phyloP scores from a whole-genome alignment of 2,329 filamentous ascomycete genomes.

The Falciphora oryzae region DNA sequence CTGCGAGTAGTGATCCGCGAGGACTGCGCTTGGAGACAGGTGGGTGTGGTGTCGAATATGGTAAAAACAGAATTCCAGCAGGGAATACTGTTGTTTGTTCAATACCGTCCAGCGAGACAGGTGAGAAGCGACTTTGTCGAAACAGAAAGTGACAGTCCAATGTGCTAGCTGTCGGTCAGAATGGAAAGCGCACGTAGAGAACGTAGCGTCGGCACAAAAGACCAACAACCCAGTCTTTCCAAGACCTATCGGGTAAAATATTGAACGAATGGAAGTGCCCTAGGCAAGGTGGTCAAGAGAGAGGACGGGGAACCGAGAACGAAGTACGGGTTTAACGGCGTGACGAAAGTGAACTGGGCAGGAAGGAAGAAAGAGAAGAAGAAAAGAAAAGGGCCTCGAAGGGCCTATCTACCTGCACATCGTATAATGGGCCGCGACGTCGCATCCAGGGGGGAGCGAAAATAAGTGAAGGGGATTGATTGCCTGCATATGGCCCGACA shows the following conservation, averaged over 20 bases:
- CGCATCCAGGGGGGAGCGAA: not conserved
- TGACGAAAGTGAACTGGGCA: not conserved
- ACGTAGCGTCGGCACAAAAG: not conserved
- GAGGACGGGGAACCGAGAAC: not conserved
- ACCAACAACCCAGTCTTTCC: not conserved
- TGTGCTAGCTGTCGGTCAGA: not conserved
- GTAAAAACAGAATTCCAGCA: not conserved
- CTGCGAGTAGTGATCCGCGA: not conserved
- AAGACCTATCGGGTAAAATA: not conserved
- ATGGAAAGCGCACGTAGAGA: not conserved
- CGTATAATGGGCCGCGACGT: not conserved
- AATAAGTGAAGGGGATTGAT: not conserved
- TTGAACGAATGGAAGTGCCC: not conserved
- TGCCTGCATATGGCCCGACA: not conserved
- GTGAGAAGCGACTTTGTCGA: not conserved
- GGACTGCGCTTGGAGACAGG: not conserved
- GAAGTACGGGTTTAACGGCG: not conserved
- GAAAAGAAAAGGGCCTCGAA: not conserved
- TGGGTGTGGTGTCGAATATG: not conserved
- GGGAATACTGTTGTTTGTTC: no score
- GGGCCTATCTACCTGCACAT: not conserved
- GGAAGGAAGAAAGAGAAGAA: not conserved
- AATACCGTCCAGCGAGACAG: no score
- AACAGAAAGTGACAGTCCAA: not conserved
- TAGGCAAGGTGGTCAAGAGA: not conserved